A percentile compares a stretch with the other conserved stretches of the same genome.
phyloP scores from a whole-genome alignment of 2,329 filamentous ascomycete genomes.

The Penicillium concentricum region DNA sequence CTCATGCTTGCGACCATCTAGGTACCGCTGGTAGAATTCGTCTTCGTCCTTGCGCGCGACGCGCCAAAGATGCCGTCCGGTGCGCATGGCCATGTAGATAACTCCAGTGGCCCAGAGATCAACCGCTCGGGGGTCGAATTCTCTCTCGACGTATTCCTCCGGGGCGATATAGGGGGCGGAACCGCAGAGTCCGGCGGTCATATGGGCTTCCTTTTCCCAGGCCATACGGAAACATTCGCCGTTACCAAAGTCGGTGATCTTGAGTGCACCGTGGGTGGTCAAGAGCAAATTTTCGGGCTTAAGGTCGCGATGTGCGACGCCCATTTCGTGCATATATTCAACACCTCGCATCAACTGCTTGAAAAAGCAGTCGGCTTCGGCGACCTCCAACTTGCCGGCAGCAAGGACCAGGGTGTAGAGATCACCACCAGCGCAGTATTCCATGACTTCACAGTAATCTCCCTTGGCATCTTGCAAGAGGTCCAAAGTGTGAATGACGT shows the following conservation, averaged over 20 bases:
- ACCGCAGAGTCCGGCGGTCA: slow-evolving; percentile 95
- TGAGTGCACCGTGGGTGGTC: slow-evolving; percentile 86
- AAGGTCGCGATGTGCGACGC: slow-evolving; percentile 91
- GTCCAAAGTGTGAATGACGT: slow-evolving; percentile 96
- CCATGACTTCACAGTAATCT: slow-evolving; percentile 99
- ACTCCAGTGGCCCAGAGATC: slow-evolving; percentile 98
- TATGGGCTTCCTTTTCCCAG: slow-evolving; percentile 97
- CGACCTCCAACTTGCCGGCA: slow-evolving; percentile 81
- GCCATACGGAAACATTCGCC: slow-evolving; percentile 99
- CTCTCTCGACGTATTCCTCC: slow-evolving; percentile 91
- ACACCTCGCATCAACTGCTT: slow-evolving; percentile 99
- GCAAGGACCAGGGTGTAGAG: slow-evolving; percentile 90
- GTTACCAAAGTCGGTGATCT: slow-evolving; percentile 98
- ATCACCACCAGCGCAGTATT: slow-evolving; percentile 95
- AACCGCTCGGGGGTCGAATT: slow-evolving; percentile 96
- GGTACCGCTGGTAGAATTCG: slow-evolving; percentile 92
- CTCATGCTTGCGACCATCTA: slow-evolving; percentile 89
- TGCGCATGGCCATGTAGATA: slow-evolving; percentile 99
- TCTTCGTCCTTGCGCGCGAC: slow-evolving; percentile 97
- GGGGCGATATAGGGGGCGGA: slow-evolving; percentile 97
- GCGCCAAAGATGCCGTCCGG: slow-evolving; percentile 91
- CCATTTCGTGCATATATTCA: slow-evolving; percentile 99
- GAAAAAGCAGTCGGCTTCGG: slow-evolving; percentile 96
- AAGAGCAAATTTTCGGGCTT: slow-evolving; percentile 96
- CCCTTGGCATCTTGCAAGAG: slow-evolving; percentile 94